Percentiles rank a stretch among this genome's conserved stretches.
These are phyloP conservation scores for Chlorociboria aeruginascens DNA, from an alignment of 495 filamentous ascomycete genomes.

Conservation along the genomic window DNA sequence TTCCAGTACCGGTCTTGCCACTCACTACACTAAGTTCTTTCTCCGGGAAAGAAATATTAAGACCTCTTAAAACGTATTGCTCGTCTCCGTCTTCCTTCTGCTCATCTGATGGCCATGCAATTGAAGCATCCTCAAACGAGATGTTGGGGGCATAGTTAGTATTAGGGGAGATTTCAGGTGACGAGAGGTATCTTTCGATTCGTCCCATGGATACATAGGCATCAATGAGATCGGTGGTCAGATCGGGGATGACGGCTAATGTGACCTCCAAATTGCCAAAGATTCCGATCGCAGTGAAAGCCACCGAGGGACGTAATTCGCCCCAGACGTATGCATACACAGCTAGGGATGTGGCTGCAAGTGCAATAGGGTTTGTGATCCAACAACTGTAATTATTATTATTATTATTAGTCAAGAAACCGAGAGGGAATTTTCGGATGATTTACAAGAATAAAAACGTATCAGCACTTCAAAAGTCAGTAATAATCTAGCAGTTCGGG, in stretches of 20 bases:
- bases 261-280: slow-evolving; percentile 62
- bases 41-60: slow-evolving; percentile 54
- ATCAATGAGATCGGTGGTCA: slow-evolving; percentile 57
- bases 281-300: slow-evolving; percentile 69
- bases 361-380: slow-evolving; percentile 62
- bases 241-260: slow-evolving; percentile 58
- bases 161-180: slow-evolving; percentile 50
- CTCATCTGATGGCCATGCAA: slow-evolving; percentile 63
- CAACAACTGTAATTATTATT: slow-evolving; percentile 53
- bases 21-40: slow-evolving; percentile 60
- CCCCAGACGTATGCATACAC: slow-evolving; percentile 54
- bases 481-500: not conserved
- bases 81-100: slow-evolving; percentile 35
- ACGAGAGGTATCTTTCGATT: slow-evolving; percentile 58
- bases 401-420: slow-evolving; percentile 28
- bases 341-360: slow-evolving; percentile 59
- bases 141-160: slow-evolving; percentile 46
- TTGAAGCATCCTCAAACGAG: slow-evolving; percentile 52
- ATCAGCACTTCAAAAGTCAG: slow-evolving; percentile 10
- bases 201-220: slow-evolving; percentile 62
- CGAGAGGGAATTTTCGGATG: not conserved
- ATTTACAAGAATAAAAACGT: slow-evolving; percentile 14
- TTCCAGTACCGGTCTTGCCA: slow-evolving; percentile 56
- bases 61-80: slow-evolving; percentile 46
- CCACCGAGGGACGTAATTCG: slow-evolving; percentile 56